Percentiles rank a stretch among this genome's conserved stretches.
Conservation (phyloP, 805 yeast genomes). For the Candida xiaguanensis region DNA sequence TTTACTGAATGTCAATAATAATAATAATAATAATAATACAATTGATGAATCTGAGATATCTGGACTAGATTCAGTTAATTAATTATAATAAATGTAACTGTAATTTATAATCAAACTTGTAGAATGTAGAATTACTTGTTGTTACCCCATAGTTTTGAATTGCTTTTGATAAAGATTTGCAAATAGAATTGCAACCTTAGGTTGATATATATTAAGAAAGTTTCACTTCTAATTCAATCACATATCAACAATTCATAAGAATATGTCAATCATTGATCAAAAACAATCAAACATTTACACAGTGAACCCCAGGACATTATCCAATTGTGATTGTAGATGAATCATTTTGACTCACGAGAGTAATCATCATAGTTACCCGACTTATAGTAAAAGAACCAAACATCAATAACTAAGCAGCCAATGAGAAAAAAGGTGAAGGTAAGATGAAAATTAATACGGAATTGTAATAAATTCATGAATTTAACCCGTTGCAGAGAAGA, state of each 20-base stretch:
- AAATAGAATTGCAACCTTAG: too few species aligned
- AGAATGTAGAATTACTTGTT: too few species aligned
- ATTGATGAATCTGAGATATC: slow-evolving; percentile 25
- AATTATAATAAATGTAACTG: slow-evolving; percentile 1
- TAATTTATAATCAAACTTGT: slow-evolving; percentile 5
- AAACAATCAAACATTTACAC: too few species aligned
- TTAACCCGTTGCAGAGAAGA: too few species aligned
- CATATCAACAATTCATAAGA: too few species aligned
- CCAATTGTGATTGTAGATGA: too few species aligned
- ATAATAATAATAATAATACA: slow-evolving; percentile 4
- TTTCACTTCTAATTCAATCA: too few species aligned
- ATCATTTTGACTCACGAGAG: not conserved
- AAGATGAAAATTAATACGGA: not conserved
- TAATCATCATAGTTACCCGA: not conserved
- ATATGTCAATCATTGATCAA: too few species aligned
- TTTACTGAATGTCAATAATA: slow-evolving; percentile 1
- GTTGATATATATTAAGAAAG: too few species aligned
- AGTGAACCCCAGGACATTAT: too few species aligned
- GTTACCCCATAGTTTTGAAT: too few species aligned
- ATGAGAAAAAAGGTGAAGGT: slow-evolving; percentile 1
- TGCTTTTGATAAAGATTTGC: too few species aligned
- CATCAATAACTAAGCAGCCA: slow-evolving; percentile 1
- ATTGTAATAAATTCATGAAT: not conserved
- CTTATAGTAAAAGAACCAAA: not conserved
- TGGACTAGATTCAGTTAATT: slow-evolving; percentile 14